These are phyloP conservation scores for Neoscytalidium dimidiatum DNA, from an alignment of 2,329 filamentous ascomycete species.

Conservation along the genomic window DNA sequence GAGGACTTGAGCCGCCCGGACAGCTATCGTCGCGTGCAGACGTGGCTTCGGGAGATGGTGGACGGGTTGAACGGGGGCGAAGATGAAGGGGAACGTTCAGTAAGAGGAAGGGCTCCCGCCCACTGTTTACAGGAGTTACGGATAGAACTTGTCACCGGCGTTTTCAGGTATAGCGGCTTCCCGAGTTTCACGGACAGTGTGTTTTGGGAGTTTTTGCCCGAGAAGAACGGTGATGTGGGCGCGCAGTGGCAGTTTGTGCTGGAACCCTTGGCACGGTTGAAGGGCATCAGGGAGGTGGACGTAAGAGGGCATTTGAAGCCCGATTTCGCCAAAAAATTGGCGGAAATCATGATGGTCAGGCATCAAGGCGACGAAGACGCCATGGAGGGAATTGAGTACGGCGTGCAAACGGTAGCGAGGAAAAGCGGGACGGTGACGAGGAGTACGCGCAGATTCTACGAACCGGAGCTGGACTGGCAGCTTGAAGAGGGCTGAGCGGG, in stretches of 20 bases:
- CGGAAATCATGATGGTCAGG: constrained; percentile 2
- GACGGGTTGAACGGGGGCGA: neutral
- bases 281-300: constrained; percentile 8
- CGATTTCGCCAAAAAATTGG: neutral
- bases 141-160: constrained; percentile 3
- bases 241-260: constrained; percentile 20
- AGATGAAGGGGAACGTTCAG: neutral
- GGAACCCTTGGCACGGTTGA: constrained; percentile 14
- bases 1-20: constrained; percentile 16
- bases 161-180: constrained; percentile 2
- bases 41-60: constrained; percentile 14
- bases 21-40: constrained; percentile 9
- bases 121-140: constrained; percentile 10
- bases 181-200: constrained; percentile 7
- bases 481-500: neutral
- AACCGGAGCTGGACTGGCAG: constrained; percentile 19
- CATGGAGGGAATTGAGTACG: neutral
- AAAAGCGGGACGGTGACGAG: neutral
- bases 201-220: constrained; percentile 11
- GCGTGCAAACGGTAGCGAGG: neutral
- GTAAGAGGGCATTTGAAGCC: constrained; percentile 14
- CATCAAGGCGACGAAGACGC: neutral
- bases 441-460: constrained; percentile 16
- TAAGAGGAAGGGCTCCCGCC: too few species aligned
- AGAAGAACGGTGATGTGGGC: neutral